phyloP scores from a whole-genome alignment of 202 grass and related monocot species.

The Setaria viridis region DNA sequence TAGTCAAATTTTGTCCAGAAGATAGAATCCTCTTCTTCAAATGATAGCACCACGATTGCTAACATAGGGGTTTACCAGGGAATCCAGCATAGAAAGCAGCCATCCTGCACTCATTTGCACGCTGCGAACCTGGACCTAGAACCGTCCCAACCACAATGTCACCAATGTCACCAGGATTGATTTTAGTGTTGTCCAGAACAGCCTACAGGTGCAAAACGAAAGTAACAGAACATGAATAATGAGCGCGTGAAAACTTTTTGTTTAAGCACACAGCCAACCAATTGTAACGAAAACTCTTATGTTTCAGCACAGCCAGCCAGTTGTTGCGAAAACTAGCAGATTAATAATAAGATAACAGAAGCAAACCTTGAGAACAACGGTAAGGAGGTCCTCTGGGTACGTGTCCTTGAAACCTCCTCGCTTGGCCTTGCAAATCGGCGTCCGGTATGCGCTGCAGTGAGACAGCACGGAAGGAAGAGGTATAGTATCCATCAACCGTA shows the following conservation, averaged over 20 bases:
- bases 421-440: constrained; percentile 95
- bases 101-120: constrained; percentile 90
- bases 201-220: constrained; percentile 45
- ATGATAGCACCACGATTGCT: not conserved
- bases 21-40: not conserved
- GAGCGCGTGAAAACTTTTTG: not conserved
- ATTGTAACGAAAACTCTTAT: fast-evolving
- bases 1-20: constrained; percentile 8
- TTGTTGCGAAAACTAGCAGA: not conserved
- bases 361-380: constrained; percentile 85
- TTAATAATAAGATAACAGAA: not conserved
- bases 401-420: constrained; percentile 93
- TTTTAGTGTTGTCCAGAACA: constrained; percentile 82
- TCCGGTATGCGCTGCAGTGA: constrained; percentile 79
- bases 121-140: constrained; percentile 78
- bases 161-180: constrained; percentile 78
- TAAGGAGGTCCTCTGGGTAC: constrained; percentile 89
- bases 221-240: not conserved
- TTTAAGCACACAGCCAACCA: not conserved
- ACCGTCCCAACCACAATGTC: constrained; percentile 91
- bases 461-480: not conserved
- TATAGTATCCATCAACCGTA: not conserved
- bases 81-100: constrained; percentile 93
- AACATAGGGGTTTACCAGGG: constrained; percentile 64
- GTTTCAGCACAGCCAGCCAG: not conserved